phyloP scores from a whole-genome alignment of 179 eudicot species.

The Silene noctiflora region DNA sequence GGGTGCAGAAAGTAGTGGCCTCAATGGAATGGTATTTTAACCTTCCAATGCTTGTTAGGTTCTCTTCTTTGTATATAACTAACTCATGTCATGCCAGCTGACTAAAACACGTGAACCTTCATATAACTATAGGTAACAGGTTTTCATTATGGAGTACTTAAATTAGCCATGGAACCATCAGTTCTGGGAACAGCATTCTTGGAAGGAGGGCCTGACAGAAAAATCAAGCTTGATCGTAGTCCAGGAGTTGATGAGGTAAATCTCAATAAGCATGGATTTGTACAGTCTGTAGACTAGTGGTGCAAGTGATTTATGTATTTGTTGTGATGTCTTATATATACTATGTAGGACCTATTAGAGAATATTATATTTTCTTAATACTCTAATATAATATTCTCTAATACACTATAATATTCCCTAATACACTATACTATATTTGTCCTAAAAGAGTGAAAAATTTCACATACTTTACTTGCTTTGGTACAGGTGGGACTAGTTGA shows the following conservation, averaged over 20 bases:
- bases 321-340: background rate
- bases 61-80: background rate
- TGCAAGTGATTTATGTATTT: background rate
- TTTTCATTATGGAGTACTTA: conserved; percentile 89
- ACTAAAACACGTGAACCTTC: conserved; percentile 15
- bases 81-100: conserved; percentile 1
- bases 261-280: conserved; percentile 6
- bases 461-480: background rate
- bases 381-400: too few species aligned
- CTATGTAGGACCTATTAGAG: background rate
- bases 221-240: conserved; percentile 77
- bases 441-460: background rate
- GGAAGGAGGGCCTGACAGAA: conserved; percentile 99
- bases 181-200: conserved; percentile 78
- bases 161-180: conserved; percentile 95
- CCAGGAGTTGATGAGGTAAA: conserved; percentile 97
- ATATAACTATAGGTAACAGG: conserved; percentile 56
- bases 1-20: conserved; percentile 95
- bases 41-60: background rate
- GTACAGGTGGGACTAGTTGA: too few species aligned
- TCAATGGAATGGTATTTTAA: conserved; percentile 75
- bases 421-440: too few species aligned
- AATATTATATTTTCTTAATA: too few species aligned
- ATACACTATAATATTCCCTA: too few species aligned
- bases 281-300: background rate